These are phyloP conservation scores for Macroventuria anomochaeta DNA, from an alignment of 2,329 filamentous ascomycete genomes.

Conservation along the genomic window DNA sequence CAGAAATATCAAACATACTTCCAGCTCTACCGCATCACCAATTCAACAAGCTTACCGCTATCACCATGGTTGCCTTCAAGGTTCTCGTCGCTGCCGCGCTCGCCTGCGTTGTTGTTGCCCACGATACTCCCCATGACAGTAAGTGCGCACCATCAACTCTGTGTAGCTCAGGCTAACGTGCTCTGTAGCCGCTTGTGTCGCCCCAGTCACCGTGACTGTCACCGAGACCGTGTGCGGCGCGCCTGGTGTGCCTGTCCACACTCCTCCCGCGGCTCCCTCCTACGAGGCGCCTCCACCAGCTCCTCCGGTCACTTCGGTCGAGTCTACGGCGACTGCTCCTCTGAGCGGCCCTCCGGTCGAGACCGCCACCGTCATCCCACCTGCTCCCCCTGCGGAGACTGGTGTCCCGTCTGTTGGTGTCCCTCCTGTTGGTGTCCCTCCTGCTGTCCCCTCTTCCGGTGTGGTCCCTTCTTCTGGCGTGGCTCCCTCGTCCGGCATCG, in stretches of 20 bases:
- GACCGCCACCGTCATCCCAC: conserved; percentile 13
- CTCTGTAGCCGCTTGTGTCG: conserved; percentile 21
- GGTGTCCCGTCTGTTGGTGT: conserved; percentile 7
- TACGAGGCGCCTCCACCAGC: conserved; percentile 15
- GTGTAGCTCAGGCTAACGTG: conserved; percentile 18
- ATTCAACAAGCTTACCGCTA: conserved; percentile 19
- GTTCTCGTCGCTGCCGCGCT: conserved; percentile 30
- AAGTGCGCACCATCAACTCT: conserved; percentile 7
- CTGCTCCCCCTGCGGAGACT: conserved; percentile 15
- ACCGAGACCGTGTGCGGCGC: conserved; percentile 34
- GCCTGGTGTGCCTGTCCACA: conserved; percentile 16
- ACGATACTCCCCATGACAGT: conserved; percentile 20
- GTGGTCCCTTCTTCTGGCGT: conserved; percentile 1
- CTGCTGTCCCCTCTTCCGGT: conserved; percentile 1
- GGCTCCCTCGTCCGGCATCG: conserved; percentile 10
- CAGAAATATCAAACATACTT: conserved; percentile 26
- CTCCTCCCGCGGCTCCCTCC: conserved; percentile 18
- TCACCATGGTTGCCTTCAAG: conserved; percentile 39
- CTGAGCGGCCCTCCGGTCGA: conserved; percentile 17
- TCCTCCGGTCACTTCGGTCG: conserved; percentile 18
- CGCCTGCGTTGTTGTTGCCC: conserved; percentile 27
- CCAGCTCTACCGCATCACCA: conserved; percentile 30
- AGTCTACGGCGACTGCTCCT: conserved; percentile 24
- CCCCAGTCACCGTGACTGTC: conserved; percentile 35
- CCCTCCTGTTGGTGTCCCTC: conserved; percentile 8